Evolutionary conservation across 495 filamentous ascomycete genomes (phyloP).

Genomic region (Sporormia fimetaria): DNA sequence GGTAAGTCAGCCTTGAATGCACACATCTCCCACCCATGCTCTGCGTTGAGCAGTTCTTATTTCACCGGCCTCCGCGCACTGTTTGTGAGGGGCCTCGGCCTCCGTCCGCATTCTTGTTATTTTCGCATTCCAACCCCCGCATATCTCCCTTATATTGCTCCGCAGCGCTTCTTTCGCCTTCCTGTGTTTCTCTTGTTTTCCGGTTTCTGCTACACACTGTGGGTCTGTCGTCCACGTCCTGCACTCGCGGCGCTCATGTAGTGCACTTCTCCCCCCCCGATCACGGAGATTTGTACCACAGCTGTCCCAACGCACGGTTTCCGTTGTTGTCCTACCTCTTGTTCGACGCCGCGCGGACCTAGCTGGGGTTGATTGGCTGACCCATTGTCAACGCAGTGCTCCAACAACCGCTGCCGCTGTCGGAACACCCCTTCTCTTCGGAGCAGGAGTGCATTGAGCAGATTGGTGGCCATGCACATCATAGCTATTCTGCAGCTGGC

Average conservation of each 20-base stretch:
- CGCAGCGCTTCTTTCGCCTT: constrained; percentile 8
- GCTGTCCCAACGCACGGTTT: constrained; percentile 23
- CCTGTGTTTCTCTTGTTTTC: constrained; percentile 9
- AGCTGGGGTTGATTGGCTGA: constrained; percentile 25
- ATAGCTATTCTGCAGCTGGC: constrained; percentile 24
- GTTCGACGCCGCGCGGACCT: constrained; percentile 18
- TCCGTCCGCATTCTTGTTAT: constrained; percentile 7
- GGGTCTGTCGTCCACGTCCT: constrained; percentile 8
- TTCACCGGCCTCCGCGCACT: too few species aligned
- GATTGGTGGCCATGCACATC: constrained; percentile 30
- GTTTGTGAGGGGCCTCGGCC: neutral
- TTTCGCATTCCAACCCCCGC: neutral
- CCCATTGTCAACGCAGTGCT: constrained; percentile 24
- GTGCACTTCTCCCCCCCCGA: constrained; percentile 27
- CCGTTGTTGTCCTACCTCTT: constrained; percentile 26
- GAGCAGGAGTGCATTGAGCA: constrained; percentile 31
- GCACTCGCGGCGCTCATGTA: constrained; percentile 19
- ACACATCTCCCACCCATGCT: constrained; percentile 8
- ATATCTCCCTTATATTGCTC: constrained; percentile 12
- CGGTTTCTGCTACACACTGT: constrained; percentile 24
- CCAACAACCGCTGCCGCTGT: constrained; percentile 24
- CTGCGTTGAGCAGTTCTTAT: constrained; percentile 13
- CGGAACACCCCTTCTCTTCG: constrained; percentile 28
- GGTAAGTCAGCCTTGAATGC: constrained; percentile 28
- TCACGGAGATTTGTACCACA: constrained; percentile 23